Conservation (phyloP, 352 stramenopile genomes). For the Paralagenidium karlingii region DNA sequence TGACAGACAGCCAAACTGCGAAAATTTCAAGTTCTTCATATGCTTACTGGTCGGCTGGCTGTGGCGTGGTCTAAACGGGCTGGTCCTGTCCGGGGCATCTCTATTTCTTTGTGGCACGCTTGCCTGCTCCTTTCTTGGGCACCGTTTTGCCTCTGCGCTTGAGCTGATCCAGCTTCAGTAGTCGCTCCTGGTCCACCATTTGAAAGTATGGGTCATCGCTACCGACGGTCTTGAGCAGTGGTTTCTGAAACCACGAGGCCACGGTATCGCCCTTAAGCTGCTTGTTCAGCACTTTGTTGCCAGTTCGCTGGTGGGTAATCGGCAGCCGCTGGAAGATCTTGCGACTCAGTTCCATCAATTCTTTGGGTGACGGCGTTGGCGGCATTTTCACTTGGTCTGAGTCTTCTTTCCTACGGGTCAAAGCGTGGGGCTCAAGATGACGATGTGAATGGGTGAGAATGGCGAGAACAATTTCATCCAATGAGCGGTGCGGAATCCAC, state of each 20-base stretch:
- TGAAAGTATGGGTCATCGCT: conserved; percentile 78
- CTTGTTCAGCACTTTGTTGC: conserved; percentile 85
- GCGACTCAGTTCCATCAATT: conserved; percentile 57
- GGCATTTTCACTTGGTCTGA: conserved; percentile 4
- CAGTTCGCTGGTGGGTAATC: conserved; percentile 63
- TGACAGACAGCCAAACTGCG: no score
- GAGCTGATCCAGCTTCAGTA: conserved; percentile 73
- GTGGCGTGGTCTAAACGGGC: background rate
- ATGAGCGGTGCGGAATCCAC: no score
- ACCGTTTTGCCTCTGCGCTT: conserved; percentile 79
- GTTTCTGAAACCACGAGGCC: conserved; percentile 80
- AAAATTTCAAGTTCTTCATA: no score
- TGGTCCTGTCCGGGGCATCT: conserved; percentile 1
- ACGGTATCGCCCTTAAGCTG: conserved; percentile 81
- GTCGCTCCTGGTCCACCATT: conserved; percentile 62
- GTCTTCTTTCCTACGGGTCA: no score
- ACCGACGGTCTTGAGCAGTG: conserved; percentile 51
- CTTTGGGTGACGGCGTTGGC: background rate
- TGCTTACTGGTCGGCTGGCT: background rate
- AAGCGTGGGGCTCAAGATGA: no score
- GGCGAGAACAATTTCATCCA: background rate
- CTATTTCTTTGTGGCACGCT: conserved; percentile 76
- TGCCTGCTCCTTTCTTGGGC: conserved; percentile 81
- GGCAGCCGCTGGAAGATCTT: conserved; percentile 85
- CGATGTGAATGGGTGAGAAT: background rate